These are phyloP conservation scores for Penicillium herquei DNA, from an alignment of 495 filamentous ascomycete genomes.

Conservation along the genomic window DNA sequence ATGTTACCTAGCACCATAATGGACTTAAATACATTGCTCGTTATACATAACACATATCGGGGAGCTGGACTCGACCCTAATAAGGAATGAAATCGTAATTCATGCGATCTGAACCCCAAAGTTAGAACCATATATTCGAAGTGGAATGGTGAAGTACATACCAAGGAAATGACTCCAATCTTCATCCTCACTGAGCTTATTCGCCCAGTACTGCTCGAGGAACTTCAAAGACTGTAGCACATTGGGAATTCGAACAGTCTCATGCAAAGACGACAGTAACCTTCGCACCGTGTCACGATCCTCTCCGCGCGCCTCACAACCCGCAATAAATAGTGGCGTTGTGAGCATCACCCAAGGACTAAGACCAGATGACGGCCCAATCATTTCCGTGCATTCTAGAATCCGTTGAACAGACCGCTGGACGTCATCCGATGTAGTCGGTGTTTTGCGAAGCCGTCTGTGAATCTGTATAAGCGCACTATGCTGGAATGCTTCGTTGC, in stretches of 20 bases:
- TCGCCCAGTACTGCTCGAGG: slow-evolving; percentile 44
- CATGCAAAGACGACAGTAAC: slow-evolving; percentile 37
- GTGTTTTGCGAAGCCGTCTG: slow-evolving; percentile 36
- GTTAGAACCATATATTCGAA: not conserved
- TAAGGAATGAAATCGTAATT: slow-evolving; percentile 49
- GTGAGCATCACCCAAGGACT: slow-evolving; percentile 50
- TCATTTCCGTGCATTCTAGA: slow-evolving; percentile 41
- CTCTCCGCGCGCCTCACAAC: slow-evolving; percentile 41
- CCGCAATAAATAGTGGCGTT: slow-evolving; percentile 47
- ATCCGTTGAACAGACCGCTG: slow-evolving; percentile 43
- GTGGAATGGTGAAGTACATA: slow-evolving; percentile 18
- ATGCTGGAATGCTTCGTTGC: slow-evolving; percentile 48
- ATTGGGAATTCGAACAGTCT: slow-evolving; percentile 47
- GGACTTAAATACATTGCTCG: slow-evolving; percentile 4
- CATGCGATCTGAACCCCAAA: slow-evolving; percentile 43
- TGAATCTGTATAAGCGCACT: slow-evolving; percentile 48
- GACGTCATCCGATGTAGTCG: slow-evolving; percentile 33
- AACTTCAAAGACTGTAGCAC: slow-evolving; percentile 47
- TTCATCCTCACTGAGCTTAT: slow-evolving; percentile 38
- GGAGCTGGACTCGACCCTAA: slow-evolving; percentile 10
- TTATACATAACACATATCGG: slow-evolving; percentile 23
- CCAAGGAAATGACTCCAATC: slow-evolving; percentile 47
- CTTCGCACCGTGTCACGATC: slow-evolving; percentile 39
- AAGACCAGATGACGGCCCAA: slow-evolving; percentile 41
- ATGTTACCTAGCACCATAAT: not conserved